Evolutionary conservation across 176 grass and related monocot genomes (phyloP), one percentile per base, ranked within the genome.

Genomic region (Phoenix dactylifera): DNA sequence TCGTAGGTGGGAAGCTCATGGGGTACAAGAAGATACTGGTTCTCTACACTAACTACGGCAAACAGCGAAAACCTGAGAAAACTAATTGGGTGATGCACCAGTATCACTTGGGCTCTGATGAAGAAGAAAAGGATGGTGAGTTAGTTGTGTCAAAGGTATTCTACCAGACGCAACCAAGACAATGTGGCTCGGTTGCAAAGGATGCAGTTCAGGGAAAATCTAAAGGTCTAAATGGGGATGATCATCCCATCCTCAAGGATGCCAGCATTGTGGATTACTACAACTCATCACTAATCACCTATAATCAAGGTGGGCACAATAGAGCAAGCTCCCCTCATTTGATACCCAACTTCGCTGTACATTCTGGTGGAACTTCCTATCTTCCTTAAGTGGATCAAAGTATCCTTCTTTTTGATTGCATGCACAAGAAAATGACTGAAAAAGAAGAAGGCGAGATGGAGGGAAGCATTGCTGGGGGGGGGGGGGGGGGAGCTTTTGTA

Each of bases 11-110:
- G 15, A 62, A 74, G 39, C 58, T 74, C 0, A 75, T 60, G 26
- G 90, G 86, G 0, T 89, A 83, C 74, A 95, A 86, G 69, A 95
- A 95, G 82, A 95, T 95, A 54, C 82, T 95, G 1, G 90, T 95
- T 28, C 90, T 95, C 76, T 95, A 95, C 82, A 84, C 90, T 10
- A 86, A 89, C 65, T 89, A 89, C 63, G 80, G 86, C 24, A 89
- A 95, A 82, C 84, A 98, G 87, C 85, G 94, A 51, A 95, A 86
- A 67, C 86, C 86, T 0, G 86, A 89, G 77, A 95, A 95, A 66
- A 95, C 90, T 18, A 89, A 86, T 64, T 89, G 90, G 90, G 86
- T 95, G 15, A 95, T 95, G 90, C 90, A 95, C 72, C 86, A 95
- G 71, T 89, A 95, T 56, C 90, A 95, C 76, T 75, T 95, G 14